Evolutionary conservation across 306 rosid species (phyloP), one percentile per base, ranked within the genome.

Genomic region (Senna siamea): DNA sequence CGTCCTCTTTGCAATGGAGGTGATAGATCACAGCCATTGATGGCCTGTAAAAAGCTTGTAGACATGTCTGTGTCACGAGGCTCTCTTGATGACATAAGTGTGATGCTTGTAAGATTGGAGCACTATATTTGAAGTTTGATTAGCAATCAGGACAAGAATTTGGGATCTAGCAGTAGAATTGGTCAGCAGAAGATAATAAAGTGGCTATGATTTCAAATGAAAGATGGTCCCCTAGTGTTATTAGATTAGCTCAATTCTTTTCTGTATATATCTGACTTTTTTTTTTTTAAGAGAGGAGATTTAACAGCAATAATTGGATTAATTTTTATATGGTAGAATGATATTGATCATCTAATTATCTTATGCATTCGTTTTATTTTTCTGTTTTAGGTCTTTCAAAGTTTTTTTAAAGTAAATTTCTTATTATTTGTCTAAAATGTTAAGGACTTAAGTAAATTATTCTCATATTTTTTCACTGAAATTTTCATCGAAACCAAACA

Each of bases 21-120:
- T 61, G 85, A 85, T 53, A 78, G 67, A 37, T 73, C 81, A 14
- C 83, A 85, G 17, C 69, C 89, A 69, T 72, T 89, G 82, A 6
- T 68, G 70, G 97, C 99, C n/a, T 94, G 96, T 69, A 89, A 87
- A 83, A 89, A 80, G 88, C 96, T 94, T 7, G 96, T 75, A 58
- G 92, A 92, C 34, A 79, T 94, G 69, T 84, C 99, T 4, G 72
- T 40, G 55, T 84, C 95, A 1, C 82, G 99, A 43, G 97, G 99
- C 78, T 89, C 99, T 9, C 47, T 65, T 4, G 99, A 94, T 61
- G 99, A 94, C 66, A 87, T 83, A 0, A 94, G 96, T 82, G 97
- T 94, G 72, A 85, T 94, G 89, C 54, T 94, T 32, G 80, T 94
- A 78, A 89, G 78, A 46, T 66, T 92, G 78, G 81, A 80, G 72